phyloP scores from a whole-genome alignment of 1,284 basidiomycete genomes.

The Ceratobasidium sp. region DNA sequence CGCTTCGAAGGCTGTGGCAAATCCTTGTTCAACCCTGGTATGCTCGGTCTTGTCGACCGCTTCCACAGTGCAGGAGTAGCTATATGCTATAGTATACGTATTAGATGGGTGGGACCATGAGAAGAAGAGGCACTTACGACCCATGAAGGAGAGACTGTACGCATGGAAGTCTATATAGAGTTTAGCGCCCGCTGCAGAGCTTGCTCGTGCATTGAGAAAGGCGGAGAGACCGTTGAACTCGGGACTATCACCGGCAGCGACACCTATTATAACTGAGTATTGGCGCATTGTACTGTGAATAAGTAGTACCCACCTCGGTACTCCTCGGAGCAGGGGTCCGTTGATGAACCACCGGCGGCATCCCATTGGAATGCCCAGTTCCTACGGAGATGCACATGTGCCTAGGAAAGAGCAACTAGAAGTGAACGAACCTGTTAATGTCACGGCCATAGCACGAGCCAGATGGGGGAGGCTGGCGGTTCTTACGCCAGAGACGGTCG shows the following conservation, averaged over 20 bases:
- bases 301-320: conserved; percentile 19
- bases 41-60: conserved; percentile 32
- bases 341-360: conserved; percentile 31
- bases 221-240: conserved; percentile 28
- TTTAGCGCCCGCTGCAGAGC: conserved; percentile 23
- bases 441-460: conserved; percentile 35
- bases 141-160: conserved; percentile 25
- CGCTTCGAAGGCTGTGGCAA: conserved; percentile 35
- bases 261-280: neutral
- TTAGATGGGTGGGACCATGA: neutral
- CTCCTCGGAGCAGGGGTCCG: conserved; percentile 24
- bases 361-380: conserved; percentile 38
- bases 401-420: neutral
- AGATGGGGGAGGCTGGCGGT: conserved; percentile 31
- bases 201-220: conserved; percentile 16
- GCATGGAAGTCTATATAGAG: conserved; percentile 35
- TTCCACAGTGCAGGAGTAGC: conserved; percentile 7
- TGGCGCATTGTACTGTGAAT: neutral
- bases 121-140: neutral
- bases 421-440: conserved; percentile 22
- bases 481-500: conserved; percentile 38
- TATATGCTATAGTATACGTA: conserved; percentile 8
- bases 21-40: conserved; percentile 33
- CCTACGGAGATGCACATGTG: too few species aligned
- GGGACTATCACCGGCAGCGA: conserved; percentile 23